Base-by-base conservation (phyloP, 495 filamentous ascomycete species). In the Trichoderma parareesei region DNA sequence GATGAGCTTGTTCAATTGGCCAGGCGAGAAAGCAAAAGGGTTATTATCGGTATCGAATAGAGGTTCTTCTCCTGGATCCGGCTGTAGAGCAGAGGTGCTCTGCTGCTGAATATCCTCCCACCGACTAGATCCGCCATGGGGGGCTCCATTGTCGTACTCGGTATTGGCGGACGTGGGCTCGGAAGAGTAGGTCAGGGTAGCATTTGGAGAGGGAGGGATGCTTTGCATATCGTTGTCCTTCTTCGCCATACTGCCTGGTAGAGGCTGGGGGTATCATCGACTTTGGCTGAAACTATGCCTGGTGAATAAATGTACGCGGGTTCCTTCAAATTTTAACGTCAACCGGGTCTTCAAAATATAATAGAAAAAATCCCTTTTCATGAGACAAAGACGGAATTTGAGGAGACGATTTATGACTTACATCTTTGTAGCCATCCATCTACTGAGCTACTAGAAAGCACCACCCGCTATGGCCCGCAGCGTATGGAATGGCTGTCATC, bases 1-100 rank as follows among this genome's bases (percentile, higher is more conserved):
- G 42, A 89, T 79, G 76, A 90, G 81, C 69, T 91, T 92, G 70
- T 86, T 87, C 57, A 92, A 75, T 71, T 89, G 83, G 8, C 89
- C 89, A 0, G 87, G 84, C 10, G 81, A 85, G 68, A 85, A 91
- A 44, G 87, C 88, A 69, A 91, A 92, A 3, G 84, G 84, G 67
- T 88, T 91, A 65, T 90, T 76, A 14, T 81, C 73, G 4, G 89
- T 82, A 18, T 82, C 67, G 71, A 90, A 91, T 68, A 89, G 87
- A 10, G 74, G 74, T 65, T 88, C 85, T 65, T 80, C 82, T 9
- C 84, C 84, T 61, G 82, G 81, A 72, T 92, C 88, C 0, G 90
- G 87, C 7, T 78, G 83, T 61, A 93, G 75, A 1, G 87, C 87
- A 48, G 44, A 48, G 13, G 18, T 48, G 13, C 44, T 48, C 13